These are phyloP conservation scores for Salix brachista DNA, from an alignment of 345 rosid genomes.

Conservation along the genomic window DNA sequence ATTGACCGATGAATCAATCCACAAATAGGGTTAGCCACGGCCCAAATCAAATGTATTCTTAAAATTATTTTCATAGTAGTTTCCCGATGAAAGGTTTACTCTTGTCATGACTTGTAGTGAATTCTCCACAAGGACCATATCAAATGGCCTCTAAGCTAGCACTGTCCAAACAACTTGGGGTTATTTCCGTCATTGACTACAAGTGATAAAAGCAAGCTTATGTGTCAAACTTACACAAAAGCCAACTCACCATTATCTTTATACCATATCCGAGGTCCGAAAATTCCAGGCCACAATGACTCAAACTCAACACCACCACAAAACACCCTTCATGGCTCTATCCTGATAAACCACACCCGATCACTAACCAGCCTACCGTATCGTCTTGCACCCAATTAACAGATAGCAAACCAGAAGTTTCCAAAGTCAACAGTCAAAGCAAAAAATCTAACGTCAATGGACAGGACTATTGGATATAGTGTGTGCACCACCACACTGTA, in stretches of 20 bases:
- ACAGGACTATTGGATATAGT: not conserved
- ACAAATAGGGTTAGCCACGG: not conserved
- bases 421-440: not conserved
- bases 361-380: not conserved
- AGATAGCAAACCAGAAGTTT: not conserved
- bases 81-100: not conserved
- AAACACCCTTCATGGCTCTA: not conserved
- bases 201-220: conserved; percentile 20
- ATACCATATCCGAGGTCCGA: conserved; percentile 27
- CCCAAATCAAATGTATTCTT: not conserved
- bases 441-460: not conserved
- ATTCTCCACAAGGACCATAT: not conserved
- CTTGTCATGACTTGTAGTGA: not conserved
- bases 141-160: not conserved
- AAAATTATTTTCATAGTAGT: no score
- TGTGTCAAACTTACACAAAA: conserved; percentile 19
- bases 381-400: not conserved
- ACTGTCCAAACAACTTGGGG: conserved; percentile 4
- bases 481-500: not conserved
- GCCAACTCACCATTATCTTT: conserved; percentile 34
- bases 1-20: not conserved
- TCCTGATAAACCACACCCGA: not conserved
- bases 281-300: not conserved
- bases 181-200: conserved; percentile 12
- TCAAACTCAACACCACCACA: not conserved